Base-by-base conservation (phyloP, 768 basidiomycete species). In the Xerocomellus intermedius region DNA sequence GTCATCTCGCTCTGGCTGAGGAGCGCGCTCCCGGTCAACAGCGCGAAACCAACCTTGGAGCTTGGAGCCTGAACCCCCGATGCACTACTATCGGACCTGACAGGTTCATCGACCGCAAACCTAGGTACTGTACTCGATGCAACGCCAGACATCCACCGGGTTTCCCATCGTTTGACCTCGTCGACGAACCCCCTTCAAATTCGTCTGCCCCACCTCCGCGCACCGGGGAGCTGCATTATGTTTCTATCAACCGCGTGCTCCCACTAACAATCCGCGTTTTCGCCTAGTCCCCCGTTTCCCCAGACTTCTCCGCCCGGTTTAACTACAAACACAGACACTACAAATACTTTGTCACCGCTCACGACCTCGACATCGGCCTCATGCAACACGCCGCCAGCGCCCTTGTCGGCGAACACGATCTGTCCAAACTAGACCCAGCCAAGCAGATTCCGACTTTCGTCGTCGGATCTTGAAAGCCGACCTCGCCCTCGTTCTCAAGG, bases 301-400 rank as follows among this genome's bases (percentile, higher is more conserved):
- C 80, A 8, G 68, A 69, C 33, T 98, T 98, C 72, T 94, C 94
- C 21, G 88, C 95, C 8, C 86, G 97, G 5, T 94, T 89, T 73
- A 87, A 85, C 13, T 98, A 95, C 74, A 77, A 73, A 49, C 85
- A 82, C 64, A 79, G 97, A 36, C 96, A 99, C 69, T 98, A 99
- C 84, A 98, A 96, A 67, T 99, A 98, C 74, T 96, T 98, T 72
- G 98, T 99, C 77, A 81, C 84, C 33, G 72, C 83, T 0, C 73
- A 77, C 32, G 73, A 73, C 30, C 83, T 98, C 50, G 83, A 95
- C 71, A 68, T 95, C 28, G 64, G 74, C 2, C 78, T 76, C 43
- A 98, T 98, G 94, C 81, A 79, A 56, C 77, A 81, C 33, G 95
- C 84, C 1, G 91, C 91, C 0, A 58, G 74, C 2, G 75, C 80